Evolutionary conservation across 2,329 filamentous ascomycete genomes (phyloP), one percentile per base, ranked within the genome.

Genomic region (Claviceps sp.): DNA sequence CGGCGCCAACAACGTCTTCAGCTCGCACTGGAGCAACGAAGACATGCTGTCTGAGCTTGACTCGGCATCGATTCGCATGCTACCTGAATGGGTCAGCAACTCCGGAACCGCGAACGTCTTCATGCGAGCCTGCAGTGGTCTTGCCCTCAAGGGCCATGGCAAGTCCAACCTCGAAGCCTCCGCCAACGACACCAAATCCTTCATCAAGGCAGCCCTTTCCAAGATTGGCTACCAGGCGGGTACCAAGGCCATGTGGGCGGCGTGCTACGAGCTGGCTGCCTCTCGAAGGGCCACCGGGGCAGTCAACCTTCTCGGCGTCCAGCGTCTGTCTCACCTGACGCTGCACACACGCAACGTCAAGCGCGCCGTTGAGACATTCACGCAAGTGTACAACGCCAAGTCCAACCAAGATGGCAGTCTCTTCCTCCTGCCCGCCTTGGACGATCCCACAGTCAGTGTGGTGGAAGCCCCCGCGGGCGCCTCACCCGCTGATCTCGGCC

Each of bases 71-170:
- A 14, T 37, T 11, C n/a, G 9, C 45, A 47, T 47, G 45, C 45
- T 47, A 18, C 45, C 45, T 16, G 45, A 47, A 11, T 47, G 45
- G 45, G 45, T 47, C n/a, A 47, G 45, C 45, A 47, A 47, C 30
- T 47, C 45, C 16, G 45, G 45, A 24, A 47, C 45, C 26, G 26
- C 45, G 4, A 47, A 47, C 45, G 8, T 47, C 30, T 47, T 47
- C 45, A 47, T 47, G 45, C 45, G 45, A 3, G 45, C 45, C 45
- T 47, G 45, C 45, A 47, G 45, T 26, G 45, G 45, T 30, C 45
- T 47, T 30, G 26, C 45, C 30, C 45, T 47, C 30, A 34, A 37
- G 8, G 45, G 45, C 30, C 14, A 47, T 16, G 45, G 13, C 26
- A 24, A 14, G 14, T 47, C 30, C 30, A 47, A 47, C 30, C 45